phyloP scores from a whole-genome alignment of 495 filamentous ascomycete genomes.

The Penicillium egyptiacum region DNA sequence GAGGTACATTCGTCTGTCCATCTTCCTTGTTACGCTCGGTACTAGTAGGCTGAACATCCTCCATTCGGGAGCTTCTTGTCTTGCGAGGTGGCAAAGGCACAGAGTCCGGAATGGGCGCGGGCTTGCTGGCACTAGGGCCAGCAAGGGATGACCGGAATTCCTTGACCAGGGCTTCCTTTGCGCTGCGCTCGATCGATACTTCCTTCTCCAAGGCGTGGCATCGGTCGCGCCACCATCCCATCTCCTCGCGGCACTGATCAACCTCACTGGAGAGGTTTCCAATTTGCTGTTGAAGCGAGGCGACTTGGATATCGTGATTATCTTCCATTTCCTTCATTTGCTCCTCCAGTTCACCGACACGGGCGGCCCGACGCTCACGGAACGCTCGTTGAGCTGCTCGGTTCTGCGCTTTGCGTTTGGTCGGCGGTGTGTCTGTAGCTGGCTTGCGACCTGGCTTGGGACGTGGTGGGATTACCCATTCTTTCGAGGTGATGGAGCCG shows the following conservation, averaged over 20 bases:
- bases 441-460: slow-evolving; percentile 94
- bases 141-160: slow-evolving; percentile 40
- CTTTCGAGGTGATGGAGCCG: slow-evolving; percentile 64
- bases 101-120: slow-evolving; percentile 28
- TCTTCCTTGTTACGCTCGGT: slow-evolving; percentile 22
- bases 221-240: slow-evolving; percentile 49
- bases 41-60: slow-evolving; percentile 19
- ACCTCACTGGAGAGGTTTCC: slow-evolving; percentile 51
- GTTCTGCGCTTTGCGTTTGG: slow-evolving; percentile 91
- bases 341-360: slow-evolving; percentile 83
- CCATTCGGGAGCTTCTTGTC: slow-evolving; percentile 28
- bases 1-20: slow-evolving; percentile 33
- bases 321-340: slow-evolving; percentile 67
- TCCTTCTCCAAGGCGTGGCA: slow-evolving; percentile 51
- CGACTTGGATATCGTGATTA: slow-evolving; percentile 46
- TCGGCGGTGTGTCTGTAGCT: slow-evolving; percentile 85
- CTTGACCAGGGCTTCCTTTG: slow-evolving; percentile 44
- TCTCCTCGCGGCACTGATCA: slow-evolving; percentile 49
- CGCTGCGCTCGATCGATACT: slow-evolving; percentile 44
- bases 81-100: slow-evolving; percentile 36
- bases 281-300: slow-evolving; percentile 48
- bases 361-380: slow-evolving; percentile 79
- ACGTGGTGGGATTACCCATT: slow-evolving; percentile 86
- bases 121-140: slow-evolving; percentile 22
- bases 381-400: slow-evolving; percentile 89